phyloP scores from a whole-genome alignment of 139 green algal genomes.

The Coelastrella sp. region DNA sequence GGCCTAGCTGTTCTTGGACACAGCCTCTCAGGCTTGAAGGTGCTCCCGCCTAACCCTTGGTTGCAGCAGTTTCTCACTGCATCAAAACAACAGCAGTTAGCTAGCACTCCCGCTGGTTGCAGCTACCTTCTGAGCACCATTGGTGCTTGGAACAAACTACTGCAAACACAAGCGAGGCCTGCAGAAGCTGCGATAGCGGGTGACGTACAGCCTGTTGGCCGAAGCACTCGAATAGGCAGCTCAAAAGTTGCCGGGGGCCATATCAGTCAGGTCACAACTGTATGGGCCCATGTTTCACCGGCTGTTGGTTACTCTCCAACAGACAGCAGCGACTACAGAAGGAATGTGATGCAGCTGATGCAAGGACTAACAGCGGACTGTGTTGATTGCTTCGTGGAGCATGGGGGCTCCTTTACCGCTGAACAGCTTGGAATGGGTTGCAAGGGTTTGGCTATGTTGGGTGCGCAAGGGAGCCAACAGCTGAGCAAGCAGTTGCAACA shows the following conservation, averaged over 20 bases:
- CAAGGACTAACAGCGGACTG: background rate
- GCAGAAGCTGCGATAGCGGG: background rate
- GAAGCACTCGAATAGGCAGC: too few species aligned
- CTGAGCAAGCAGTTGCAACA: slow-evolving; percentile 2
- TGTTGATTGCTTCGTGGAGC: slow-evolving; percentile 11
- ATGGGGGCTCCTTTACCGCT: background rate
- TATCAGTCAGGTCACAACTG: too few species aligned
- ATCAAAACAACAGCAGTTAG: background rate
- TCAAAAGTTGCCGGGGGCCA: too few species aligned
- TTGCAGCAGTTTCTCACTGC: background rate
- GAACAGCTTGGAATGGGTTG: slow-evolving; percentile 41
- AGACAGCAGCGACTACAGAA: background rate
- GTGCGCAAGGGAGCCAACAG: background rate
- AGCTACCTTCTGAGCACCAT: slow-evolving; percentile 39
- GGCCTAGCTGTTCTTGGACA: slow-evolving; percentile 30
- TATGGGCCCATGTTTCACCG: too few species aligned
- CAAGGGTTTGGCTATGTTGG: slow-evolving; percentile 14
- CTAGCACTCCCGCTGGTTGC: slow-evolving; percentile 21
- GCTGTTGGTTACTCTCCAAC: too few species aligned
- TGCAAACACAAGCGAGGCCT: background rate
- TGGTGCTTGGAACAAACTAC: background rate
- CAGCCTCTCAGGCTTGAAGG: slow-evolving; percentile 6
- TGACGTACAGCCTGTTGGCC: background rate
- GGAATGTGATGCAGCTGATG: background rate
- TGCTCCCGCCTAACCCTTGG: background rate